Evolutionary conservation across 1,284 basidiomycete genomes (phyloP), one percentile per base, ranked within the genome.

Genomic region (Leccinum colubrinum): DNA sequence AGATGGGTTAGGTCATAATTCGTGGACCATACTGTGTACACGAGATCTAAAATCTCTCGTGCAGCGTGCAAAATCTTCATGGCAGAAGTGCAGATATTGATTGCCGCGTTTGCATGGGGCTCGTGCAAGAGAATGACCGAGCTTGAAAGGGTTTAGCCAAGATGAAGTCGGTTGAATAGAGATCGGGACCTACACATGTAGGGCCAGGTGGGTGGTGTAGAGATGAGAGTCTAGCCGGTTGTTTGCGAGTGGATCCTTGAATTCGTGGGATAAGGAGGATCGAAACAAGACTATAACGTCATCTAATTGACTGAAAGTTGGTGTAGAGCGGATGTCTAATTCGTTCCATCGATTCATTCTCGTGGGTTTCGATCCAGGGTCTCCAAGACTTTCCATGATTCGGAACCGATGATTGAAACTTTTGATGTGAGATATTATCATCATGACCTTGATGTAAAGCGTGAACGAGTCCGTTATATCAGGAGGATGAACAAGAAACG

Each of bases 321-420:
- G 79, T 12, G 86, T 83, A 14, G 81, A 78, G 64, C 86, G 79
- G 25, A 85, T 81, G 66, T 89, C 87, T 27, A 84, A 74, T 50
- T 79, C 60, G 60, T 65, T 68, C 58, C 56, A 41, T 55, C 58
- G 39, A 51, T 58, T 67, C 51, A 59, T 50, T 53, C 62, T 65
- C 20, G 48, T 66, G 46, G 69, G 46, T 63, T 54, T 65, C 7
- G 65, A 68, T 55, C 64, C 53, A 9, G 71, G 65, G 64, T 87
- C 86, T 20, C 85, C 86, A 37, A 80, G 77, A 67, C 83, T 84
- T 62, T 85, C 82, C 66, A 79, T 82, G 30, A 83, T 77, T 33
- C 84, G 78, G 72, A 88, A 90, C 39, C 89, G 83, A 53, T 85
- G 68, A 68, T 91, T 91, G 74, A 89, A 91, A n/a, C 79, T 76